Percentiles rank a stretch among this genome's conserved stretches.
phyloP scores from a whole-genome alignment of 83 land plant species.

The Diphasiastrum complanatum region DNA sequence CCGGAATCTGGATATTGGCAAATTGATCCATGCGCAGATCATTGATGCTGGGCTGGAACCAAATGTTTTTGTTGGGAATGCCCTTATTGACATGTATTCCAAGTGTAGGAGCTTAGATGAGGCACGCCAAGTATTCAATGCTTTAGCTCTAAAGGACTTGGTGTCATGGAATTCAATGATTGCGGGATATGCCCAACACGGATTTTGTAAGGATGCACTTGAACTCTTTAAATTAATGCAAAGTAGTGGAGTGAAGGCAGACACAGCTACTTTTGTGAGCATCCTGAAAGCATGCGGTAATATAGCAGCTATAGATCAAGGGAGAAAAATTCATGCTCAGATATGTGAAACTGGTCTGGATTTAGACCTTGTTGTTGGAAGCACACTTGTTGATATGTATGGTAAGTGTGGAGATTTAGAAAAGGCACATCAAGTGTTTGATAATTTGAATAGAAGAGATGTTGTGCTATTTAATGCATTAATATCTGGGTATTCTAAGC shows the following conservation, averaged over 20 bases:
- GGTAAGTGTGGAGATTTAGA: slow-evolving; percentile 3
- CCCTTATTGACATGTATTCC: background rate
- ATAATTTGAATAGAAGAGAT: background rate
- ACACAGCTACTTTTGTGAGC: background rate
- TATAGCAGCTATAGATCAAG: slow-evolving; percentile 1
- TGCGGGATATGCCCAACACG: too few species aligned
- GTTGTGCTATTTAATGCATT: background rate
- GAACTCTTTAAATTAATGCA: too few species aligned
- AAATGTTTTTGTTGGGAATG: background rate
- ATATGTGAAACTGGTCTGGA: background rate
- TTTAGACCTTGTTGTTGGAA: background rate
- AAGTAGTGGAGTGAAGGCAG: background rate
- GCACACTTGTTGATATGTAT: slow-evolving; percentile 2
- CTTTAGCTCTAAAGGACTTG: background rate
- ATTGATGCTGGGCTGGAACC: background rate
- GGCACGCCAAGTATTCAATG: background rate
- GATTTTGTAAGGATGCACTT: too few species aligned
- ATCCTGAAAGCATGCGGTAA: slow-evolving; percentile 1
- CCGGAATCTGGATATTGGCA: background rate
- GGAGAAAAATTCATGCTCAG: background rate
- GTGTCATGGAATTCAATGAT: background rate
- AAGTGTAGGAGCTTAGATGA: background rate
- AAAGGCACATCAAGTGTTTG: background rate
- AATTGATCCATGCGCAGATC: background rate
- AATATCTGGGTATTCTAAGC: slow-evolving; percentile 2